Base-by-base conservation (phyloP, 2,329 filamentous ascomycete genomes). In the Diplodia scrobiculata region DNA sequence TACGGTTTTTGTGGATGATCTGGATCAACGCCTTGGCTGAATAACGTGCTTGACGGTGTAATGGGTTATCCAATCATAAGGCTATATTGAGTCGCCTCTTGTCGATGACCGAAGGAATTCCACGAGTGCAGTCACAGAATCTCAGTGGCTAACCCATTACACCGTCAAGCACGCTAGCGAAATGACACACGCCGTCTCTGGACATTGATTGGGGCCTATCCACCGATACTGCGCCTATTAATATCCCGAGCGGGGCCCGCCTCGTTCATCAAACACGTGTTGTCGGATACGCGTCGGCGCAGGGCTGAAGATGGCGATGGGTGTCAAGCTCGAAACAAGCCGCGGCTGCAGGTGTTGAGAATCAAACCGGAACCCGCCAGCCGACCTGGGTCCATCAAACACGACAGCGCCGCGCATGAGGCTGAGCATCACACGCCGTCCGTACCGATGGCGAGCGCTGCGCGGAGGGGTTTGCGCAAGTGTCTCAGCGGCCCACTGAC, bases 11-110 rank as follows among this genome's bases (percentile, higher is more conserved):
- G 38, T 34, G 38, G 55, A 48, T 48, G 55, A 60, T 60, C 55
- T 60, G 55, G 55, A 60, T 60, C 55, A 60, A 45, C 55, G 41
- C 41, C 55, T 60, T 60, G 41, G 54, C 13, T 17, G 27, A 48
- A 38, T 60, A n/a, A n/a, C n/a, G n/a, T n/a, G n/a, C n/a, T n/a
- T n/a, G n/a, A n/a, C n/a, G n/a, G n/a, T n/a, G n/a, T n/a, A n/a
- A n/a, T n/a, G n/a, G n/a, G n/a, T n/a, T n/a, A n/a, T n/a, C n/a
- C n/a, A n/a, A n/a, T n/a, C n/a, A n/a, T n/a, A n/a, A n/a, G n/a
- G n/a, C n/a, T n/a, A n/a, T n/a, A n/a, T n/a, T n/a, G n/a, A n/a
- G n/a, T n/a, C n/a, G n/a, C n/a, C n/a, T n/a, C n/a, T n/a, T n/a
- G n/a, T n/a, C n/a, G n/a, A n/a, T n/a, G n/a, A n/a, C n/a, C n/a